Evolutionary conservation across 257 asterid species (phyloP), one percentile per base, ranked within the genome.

Genomic region (Datura wrightii): DNA sequence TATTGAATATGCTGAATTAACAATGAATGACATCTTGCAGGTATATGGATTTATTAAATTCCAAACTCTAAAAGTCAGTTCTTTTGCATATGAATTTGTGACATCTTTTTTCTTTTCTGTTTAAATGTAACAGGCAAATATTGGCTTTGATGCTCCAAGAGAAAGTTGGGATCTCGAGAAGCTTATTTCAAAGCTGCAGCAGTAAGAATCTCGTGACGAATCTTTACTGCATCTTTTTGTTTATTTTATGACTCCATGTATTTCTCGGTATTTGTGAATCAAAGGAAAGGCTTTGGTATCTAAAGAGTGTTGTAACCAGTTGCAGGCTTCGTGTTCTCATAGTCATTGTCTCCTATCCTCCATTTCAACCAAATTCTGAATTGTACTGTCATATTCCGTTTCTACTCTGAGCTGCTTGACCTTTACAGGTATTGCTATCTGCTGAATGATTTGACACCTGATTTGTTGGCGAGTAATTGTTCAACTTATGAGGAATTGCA

Each of bases 1-100:
- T 48, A 87, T 91, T 86, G 99, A 97, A 91, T 97, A 97, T 88
- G 98, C 99, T 85, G 99, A 95, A 86, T 85, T 97, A 89, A 97
- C 99, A 58, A 94, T 97, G 99, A 97, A 97, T 88, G 99, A 97
- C 88, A 94, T 97, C 84, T 89, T 97, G 34, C 97, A 94, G 96
- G 99, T 97, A 83, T 42, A 83, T 58, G 81, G 81, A 72, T 65
- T 79, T 79, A 84, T 34, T 42, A 79, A 78, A 31, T 52, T 52
- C 48, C 31, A 3, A 36, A 67, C 85, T 67, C 31, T 83, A 54
- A 65, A 58, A 52, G 50, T 83, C 31, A 11, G 54, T 10, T 62
- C 79, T 67, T 34, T 66, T 41, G 14, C 19, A 81, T 50, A 8
- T 83, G 80, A 11, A 36, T 36, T 11, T 24, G 42, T 50, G 7